Conservation (phyloP, 2,329 filamentous ascomycete genomes). For the Fusarium heterosporum region DNA sequence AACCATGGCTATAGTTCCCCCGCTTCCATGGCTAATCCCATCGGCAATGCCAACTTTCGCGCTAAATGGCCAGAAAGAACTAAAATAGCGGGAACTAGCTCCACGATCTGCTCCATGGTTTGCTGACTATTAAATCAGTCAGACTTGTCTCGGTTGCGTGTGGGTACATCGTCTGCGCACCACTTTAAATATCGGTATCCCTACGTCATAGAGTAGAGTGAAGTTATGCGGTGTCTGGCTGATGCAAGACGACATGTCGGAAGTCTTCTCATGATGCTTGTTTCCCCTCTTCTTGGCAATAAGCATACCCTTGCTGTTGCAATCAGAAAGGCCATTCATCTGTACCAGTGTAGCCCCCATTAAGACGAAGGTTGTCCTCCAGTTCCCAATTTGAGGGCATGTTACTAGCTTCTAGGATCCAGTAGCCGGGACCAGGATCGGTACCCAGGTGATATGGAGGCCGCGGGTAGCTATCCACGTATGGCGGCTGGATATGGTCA, state of each 20-base stretch:
- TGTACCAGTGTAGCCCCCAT: not conserved
- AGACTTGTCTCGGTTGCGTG: slow-evolving; percentile 6
- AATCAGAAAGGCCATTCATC: not conserved
- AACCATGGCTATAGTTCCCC: not conserved
- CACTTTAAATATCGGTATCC: not conserved
- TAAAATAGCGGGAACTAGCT: slow-evolving; percentile 3
- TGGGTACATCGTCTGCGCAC: slow-evolving; percentile 4
- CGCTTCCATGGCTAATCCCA: not conserved
- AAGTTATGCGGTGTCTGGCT: not conserved
- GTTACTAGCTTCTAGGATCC: slow-evolving; percentile 7
- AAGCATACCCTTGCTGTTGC: not conserved
- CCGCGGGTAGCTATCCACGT: slow-evolving; percentile 6
- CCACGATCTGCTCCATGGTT: not conserved
- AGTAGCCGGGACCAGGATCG: not conserved
- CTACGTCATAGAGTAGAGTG: not conserved
- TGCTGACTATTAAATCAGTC: slow-evolving; percentile 32
- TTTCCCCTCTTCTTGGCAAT: not conserved
- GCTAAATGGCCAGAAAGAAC: not conserved
- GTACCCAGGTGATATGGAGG: not conserved
- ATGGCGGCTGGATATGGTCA: not conserved
- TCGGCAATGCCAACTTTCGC: not conserved
- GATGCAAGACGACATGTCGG: not conserved
- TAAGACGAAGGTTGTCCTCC: not conserved
- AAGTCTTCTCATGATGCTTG: not conserved
- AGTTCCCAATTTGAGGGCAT: not conserved